These are phyloP conservation scores for Aspergillus tanneri DNA, from an alignment of 2,329 filamentous ascomycete species.

Conservation along the genomic window DNA sequence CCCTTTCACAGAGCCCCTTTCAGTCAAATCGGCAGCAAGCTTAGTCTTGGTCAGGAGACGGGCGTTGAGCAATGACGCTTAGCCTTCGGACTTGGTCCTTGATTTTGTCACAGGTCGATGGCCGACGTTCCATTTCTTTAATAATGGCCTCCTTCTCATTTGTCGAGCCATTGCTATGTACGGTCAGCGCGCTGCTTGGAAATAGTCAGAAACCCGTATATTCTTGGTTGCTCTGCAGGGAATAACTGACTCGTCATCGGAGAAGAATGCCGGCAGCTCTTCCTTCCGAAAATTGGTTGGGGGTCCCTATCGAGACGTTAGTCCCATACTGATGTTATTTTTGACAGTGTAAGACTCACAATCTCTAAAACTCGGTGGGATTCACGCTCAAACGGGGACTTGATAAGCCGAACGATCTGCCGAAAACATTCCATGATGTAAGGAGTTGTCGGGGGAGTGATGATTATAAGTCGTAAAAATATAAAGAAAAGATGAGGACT, in stretches of 20 bases:
- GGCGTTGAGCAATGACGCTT: slow-evolving; percentile 27
- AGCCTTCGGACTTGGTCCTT: slow-evolving; percentile 30
- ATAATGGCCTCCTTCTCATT: slow-evolving; percentile 31
- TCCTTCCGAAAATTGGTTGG: slow-evolving; percentile 47
- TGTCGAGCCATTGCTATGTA: slow-evolving; percentile 31
- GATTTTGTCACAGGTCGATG: slow-evolving; percentile 31
- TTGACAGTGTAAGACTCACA: too few species aligned
- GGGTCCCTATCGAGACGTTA: slow-evolving; percentile 33
- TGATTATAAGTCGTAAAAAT: slow-evolving; percentile 4
- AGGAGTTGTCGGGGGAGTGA: not conserved
- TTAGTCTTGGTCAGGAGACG: slow-evolving; percentile 19
- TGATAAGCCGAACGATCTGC: slow-evolving; percentile 36
- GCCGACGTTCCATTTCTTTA: slow-evolving; percentile 25
- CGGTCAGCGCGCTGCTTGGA: slow-evolving; percentile 33
- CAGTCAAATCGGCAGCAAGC: not conserved
- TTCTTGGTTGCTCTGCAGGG: slow-evolving; percentile 10
- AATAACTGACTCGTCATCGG: slow-evolving; percentile 39
- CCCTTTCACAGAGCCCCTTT: not conserved
- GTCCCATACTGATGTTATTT: too few species aligned
- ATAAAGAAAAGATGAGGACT: slow-evolving; percentile 7
- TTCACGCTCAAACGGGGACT: slow-evolving; percentile 32
- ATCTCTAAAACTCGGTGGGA: slow-evolving; percentile 36
- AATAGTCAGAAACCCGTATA: slow-evolving; percentile 28
- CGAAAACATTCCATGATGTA: slow-evolving; percentile 38
- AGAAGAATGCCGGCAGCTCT: slow-evolving; percentile 40